Base-by-base conservation (phyloP, 2,329 filamentous ascomycete genomes). In the Trichophyton schoenleinii region DNA sequence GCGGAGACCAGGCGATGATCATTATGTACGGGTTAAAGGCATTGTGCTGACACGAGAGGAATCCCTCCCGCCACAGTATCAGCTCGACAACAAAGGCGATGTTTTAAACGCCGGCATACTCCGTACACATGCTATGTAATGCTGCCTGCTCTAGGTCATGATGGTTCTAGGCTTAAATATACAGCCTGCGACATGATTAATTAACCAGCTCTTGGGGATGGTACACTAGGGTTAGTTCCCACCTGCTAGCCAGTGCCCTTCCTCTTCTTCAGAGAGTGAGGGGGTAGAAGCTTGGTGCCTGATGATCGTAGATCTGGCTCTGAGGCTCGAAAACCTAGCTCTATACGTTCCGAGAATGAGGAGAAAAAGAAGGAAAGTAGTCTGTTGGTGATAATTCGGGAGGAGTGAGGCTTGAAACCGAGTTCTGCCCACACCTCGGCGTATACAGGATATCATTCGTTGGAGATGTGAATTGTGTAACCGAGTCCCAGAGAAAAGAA, bases 1-100 rank as follows among this genome's bases (percentile, higher is more conserved):
- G 52, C 52, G 52, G 52, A 55, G 52, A 55, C 52, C n/a, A 18
- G 22, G n/a, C 22, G 52, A 34, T 55, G 52, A 55, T 55, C 52
- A 55, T 38, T 34, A 20, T 36, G 28, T 36, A 36, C 52, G 25
- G 15, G 6, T 18, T 55, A 55, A 36, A 55, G 28, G n/a, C 15
- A 7, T 44, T 38, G 48, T 25, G 28, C 15, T 55, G 31, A 34
- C 52, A 55, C 46, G 20, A 52, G 46, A 28, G 1, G 20, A 52
- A 52, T 52, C 46, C 46, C 34, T 18, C 28, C 52, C 52, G 28
- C 49, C 25, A 36, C 52, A 36, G 52, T 13, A 44, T 13, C 25
- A 53, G 49, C 28, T 22, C 28, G 11, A 13, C 22, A 34, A 34
- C n/a, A 6, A 31, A 52, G 28, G 52, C 1, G 18, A 13, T 9